phyloP scores from a whole-genome alignment of 1,284 basidiomycete species.

The Melanopsichium pennsylvanicum region DNA sequence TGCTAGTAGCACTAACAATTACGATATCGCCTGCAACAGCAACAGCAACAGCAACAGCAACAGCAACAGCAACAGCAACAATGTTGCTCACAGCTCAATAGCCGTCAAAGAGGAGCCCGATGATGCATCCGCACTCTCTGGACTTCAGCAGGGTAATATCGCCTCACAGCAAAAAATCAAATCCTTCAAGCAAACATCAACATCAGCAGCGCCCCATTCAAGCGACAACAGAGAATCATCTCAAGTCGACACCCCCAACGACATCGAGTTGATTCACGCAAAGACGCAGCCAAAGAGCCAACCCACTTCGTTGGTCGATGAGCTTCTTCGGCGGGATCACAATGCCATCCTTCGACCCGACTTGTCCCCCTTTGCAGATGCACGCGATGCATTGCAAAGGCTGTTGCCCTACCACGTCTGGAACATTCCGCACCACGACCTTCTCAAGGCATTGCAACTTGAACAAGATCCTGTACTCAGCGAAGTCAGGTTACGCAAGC shows the following conservation, averaged over 20 bases:
- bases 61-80: constrained; percentile 2
- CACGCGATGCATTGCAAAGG: constrained; percentile 51
- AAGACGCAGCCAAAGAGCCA: background rate
- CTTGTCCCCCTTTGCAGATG: constrained; percentile 49
- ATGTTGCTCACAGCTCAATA: constrained; percentile 5
- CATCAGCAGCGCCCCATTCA: background rate
- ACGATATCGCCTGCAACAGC: too few relatives aligned
- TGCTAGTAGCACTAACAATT: too few relatives aligned
- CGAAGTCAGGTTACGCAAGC: constrained; percentile 28
- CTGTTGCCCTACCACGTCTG: constrained; percentile 63
- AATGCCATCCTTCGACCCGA: constrained; percentile 49
- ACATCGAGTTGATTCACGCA: background rate
- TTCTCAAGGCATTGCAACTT: constrained; percentile 26
- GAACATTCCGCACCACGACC: constrained; percentile 57
- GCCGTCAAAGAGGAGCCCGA: constrained; percentile 39
- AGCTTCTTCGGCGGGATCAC: constrained; percentile 41
- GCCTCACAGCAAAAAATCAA: background rate
- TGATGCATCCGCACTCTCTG: constrained; percentile 5
- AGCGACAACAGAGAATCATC: background rate
- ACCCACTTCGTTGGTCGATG: constrained; percentile 7
- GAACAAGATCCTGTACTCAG: constrained; percentile 30
- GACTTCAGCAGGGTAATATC: background rate
- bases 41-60: background rate
- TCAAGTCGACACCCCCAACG: background rate
- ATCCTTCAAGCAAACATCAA: background rate